A percentile compares a stretch with the other conserved stretches of the same genome.
phyloP scores from a whole-genome alignment of 176 grass and related monocot genomes.

The Aegilops sharonensis region DNA sequence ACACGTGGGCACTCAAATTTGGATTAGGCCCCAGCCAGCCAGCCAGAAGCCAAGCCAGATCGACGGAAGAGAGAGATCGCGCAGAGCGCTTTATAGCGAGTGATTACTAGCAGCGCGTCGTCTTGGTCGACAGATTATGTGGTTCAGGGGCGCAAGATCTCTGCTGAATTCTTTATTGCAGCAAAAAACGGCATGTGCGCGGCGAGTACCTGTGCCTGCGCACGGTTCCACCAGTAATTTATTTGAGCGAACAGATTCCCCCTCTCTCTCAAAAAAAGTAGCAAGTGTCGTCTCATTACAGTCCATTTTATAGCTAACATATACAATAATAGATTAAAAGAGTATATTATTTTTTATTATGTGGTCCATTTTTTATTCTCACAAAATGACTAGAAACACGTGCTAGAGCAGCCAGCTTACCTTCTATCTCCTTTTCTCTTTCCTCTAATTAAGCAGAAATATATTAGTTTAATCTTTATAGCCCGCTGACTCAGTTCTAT shows the following conservation, averaged over 20 bases:
- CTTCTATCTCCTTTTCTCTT: no score
- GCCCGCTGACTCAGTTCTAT: no score
- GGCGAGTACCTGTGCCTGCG: constrained; percentile 30
- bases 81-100: not conserved
- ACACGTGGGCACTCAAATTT: not conserved
- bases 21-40: not conserved
- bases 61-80: not conserved
- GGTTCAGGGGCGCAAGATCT: constrained; percentile 33
- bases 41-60: not conserved
- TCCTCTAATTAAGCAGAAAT: no score
- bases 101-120: not conserved
- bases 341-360: no score
- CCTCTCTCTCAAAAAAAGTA: no score
- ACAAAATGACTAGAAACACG: no score
- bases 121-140: not conserved
- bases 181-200: constrained; percentile 35
- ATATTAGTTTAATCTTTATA: no score
- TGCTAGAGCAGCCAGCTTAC: no score
- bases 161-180: constrained; percentile 32
- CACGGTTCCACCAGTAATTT: not conserved
- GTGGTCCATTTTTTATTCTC: no score
- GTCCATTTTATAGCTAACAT: no score
- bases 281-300: no score
- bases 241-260: not conserved
- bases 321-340: no score